These are phyloP conservation scores for Boletus bicolor DNA, from an alignment of 768 basidiomycete genomes.

Conservation along the genomic window DNA sequence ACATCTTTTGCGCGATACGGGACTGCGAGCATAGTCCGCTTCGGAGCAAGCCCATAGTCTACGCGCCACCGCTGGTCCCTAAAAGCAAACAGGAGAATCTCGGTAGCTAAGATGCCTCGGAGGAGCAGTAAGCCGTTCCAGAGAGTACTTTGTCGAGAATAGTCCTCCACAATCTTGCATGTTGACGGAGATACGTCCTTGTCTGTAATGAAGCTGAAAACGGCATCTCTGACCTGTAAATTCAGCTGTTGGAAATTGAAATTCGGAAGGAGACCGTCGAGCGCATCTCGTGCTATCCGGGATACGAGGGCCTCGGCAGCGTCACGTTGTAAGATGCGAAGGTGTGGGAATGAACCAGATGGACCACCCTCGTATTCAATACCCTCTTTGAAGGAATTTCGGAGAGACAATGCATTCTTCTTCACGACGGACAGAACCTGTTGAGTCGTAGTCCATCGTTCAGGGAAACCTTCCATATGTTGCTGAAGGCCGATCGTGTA, in stretches of 20 bases:
- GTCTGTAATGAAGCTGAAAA: background rate
- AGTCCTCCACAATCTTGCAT: constrained; percentile 1
- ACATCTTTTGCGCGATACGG: constrained; percentile 54
- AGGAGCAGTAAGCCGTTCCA: constrained; percentile 42
- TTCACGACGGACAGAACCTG: constrained; percentile 22
- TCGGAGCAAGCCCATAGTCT: constrained; percentile 45
- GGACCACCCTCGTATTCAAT: background rate
- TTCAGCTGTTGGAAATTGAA: constrained; percentile 11
- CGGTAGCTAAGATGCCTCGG: constrained; percentile 42
- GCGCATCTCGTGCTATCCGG: background rate
- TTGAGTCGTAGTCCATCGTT: constrained; percentile 32
- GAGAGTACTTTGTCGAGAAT: constrained; percentile 10
- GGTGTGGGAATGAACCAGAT: constrained; percentile 15
- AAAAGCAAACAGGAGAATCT: constrained; percentile 39
- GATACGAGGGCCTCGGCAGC: background rate
- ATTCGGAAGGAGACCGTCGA: constrained; percentile 10
- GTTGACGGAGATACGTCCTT: background rate
- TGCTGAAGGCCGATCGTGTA: constrained; percentile 30
- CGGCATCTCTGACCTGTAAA: background rate
- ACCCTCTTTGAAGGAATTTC: background rate
- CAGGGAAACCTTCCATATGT: constrained; percentile 29
- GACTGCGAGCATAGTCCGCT: constrained; percentile 46
- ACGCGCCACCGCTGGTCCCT: constrained; percentile 46
- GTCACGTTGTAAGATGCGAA: constrained; percentile 10
- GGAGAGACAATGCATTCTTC: background rate